A percentile compares a stretch with the other conserved stretches of the same genome.
Conservation (phyloP, 345 rosid species). For the Corchorus capsularis region DNA sequence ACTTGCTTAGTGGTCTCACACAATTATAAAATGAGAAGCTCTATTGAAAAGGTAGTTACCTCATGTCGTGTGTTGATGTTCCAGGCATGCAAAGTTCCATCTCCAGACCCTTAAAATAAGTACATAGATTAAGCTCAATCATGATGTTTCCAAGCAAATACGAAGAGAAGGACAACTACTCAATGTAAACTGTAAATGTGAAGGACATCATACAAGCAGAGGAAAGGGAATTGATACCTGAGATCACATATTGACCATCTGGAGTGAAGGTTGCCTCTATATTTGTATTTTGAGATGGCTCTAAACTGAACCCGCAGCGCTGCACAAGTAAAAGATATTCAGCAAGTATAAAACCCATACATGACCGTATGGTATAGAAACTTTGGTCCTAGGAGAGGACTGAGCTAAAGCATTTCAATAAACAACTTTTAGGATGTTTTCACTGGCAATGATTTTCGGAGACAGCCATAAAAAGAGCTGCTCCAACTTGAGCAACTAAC, state of each 20-base stretch:
- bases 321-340: conserved; percentile 35
- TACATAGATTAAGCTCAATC: conserved; percentile 8
- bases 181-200: not conserved
- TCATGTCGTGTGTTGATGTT: conserved; percentile 68
- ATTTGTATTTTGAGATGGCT: conserved; percentile 76
- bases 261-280: conserved; percentile 95
- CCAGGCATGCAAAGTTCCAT: conserved; percentile 93
- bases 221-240: conserved; percentile 54
- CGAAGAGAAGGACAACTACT: not conserved
- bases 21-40: not conserved
- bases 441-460: not conserved
- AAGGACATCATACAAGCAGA: not conserved
- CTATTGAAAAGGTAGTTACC: conserved; percentile 43
- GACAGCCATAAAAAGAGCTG: not conserved
- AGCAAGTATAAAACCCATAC: conserved; percentile 15
- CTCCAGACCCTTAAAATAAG: conserved; percentile 75
- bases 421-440: not conserved
- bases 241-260: conserved; percentile 89
- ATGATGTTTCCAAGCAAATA: not conserved
- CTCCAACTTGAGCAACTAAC: conserved; percentile 36
- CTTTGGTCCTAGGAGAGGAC: not conserved
- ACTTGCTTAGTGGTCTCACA: not conserved
- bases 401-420: not conserved
- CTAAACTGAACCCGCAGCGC: conserved; percentile 91
- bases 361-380: not conserved